Evolutionary conservation across 306 rosid genomes (phyloP).

Genomic region (Sechiopsis laciniata): DNA sequence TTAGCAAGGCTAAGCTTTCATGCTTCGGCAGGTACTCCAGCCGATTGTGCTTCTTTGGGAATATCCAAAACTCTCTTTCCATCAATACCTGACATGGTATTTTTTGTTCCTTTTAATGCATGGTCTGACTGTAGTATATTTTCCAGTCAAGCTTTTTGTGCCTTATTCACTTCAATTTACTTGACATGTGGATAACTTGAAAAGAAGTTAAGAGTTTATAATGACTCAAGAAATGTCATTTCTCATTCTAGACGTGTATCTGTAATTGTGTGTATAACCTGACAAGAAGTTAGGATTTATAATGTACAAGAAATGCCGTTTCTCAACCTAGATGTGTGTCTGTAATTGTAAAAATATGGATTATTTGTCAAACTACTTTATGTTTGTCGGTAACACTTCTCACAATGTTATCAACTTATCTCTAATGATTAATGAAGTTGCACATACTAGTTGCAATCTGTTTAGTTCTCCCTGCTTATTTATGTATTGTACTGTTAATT

Average conservation of each 20-base stretch:
- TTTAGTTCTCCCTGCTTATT: too few species aligned
- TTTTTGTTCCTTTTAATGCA: neutral
- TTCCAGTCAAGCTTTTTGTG: neutral
- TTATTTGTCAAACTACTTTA: too few species aligned
- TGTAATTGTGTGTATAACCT: neutral
- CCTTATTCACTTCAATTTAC: neutral
- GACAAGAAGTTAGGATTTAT: too few species aligned
- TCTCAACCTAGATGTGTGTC: too few species aligned
- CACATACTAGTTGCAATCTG: too few species aligned
- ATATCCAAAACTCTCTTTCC: constrained; percentile 68
- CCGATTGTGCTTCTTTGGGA: constrained; percentile 87
- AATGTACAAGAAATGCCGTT: too few species aligned
- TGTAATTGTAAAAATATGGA: too few species aligned
- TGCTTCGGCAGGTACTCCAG: constrained; percentile 70
- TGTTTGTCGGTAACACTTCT: too few species aligned
- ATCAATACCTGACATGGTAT: constrained; percentile 60
- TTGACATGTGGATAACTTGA: neutral
- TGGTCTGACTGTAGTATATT: constrained; percentile 2
- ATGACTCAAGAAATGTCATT: neutral
- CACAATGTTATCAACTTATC: too few species aligned
- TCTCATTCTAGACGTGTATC: neutral
- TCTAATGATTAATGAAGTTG: too few species aligned
- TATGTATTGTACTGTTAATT: too few species aligned
- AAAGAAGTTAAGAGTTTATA: neutral
- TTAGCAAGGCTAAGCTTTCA: neutral